These are phyloP conservation scores for Sclerotinia borealis DNA, from an alignment of 2,329 filamentous ascomycete genomes.

Conservation along the genomic window DNA sequence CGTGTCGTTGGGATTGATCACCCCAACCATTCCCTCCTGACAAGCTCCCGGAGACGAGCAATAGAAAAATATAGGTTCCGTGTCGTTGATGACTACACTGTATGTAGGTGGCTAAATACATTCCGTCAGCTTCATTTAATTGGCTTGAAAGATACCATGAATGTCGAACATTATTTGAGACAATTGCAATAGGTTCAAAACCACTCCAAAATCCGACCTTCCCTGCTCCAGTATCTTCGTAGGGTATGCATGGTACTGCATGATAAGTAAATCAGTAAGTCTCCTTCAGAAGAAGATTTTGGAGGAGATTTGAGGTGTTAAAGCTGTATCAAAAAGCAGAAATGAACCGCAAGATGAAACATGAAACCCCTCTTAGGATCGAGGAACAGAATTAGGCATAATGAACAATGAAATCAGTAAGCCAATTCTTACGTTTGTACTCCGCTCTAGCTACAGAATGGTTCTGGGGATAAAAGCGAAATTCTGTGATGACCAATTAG, in stretches of 20 bases:
- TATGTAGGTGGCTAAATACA: slow-evolving; percentile 35
- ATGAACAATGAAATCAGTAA: not conserved
- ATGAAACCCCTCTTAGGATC: too few relatives aligned
- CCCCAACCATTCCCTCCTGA: slow-evolving; percentile 66
- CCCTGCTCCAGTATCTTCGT: slow-evolving; percentile 45
- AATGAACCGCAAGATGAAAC: too few relatives aligned
- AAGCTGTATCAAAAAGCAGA: too few relatives aligned
- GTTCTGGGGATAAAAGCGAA: slow-evolving; percentile 55
- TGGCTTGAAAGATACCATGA: not conserved
- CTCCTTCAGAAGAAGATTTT: too few relatives aligned
- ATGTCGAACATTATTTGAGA: slow-evolving; percentile 36
- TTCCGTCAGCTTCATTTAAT: slow-evolving; percentile 6
- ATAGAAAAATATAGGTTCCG: slow-evolving; percentile 62
- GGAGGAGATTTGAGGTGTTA: too few relatives aligned
- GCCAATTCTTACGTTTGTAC: slow-evolving; percentile 34
- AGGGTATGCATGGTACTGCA: slow-evolving; percentile 59
- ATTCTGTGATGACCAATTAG: slow-evolving; percentile 33
- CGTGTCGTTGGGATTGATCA: slow-evolving; percentile 59
- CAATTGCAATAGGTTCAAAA: slow-evolving; percentile 39
- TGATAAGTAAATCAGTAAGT: too few relatives aligned
- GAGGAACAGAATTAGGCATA: too few relatives aligned
- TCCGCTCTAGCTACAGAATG: slow-evolving; percentile 59
- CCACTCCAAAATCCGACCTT: slow-evolving; percentile 50
- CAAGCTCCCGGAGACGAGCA: slow-evolving; percentile 64
- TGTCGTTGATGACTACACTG: slow-evolving; percentile 49